A percentile compares a stretch with the other conserved stretches of the same genome.
These are phyloP conservation scores for slime mould (Dictyostelium discoideum) DNA, from an alignment of 78 protist genomes.

Conservation along the genomic window DNA sequence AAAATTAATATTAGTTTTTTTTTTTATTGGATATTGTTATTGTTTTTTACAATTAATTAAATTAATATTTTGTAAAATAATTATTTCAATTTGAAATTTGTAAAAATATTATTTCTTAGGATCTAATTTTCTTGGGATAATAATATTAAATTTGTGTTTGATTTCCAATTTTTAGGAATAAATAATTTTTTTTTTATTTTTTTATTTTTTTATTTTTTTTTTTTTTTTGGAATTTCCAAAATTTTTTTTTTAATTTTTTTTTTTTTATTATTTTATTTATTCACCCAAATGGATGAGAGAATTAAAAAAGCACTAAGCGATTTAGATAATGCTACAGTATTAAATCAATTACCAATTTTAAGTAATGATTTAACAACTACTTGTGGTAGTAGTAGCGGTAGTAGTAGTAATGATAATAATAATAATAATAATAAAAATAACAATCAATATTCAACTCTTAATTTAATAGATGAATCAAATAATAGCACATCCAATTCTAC, in stretches of 20 bases:
- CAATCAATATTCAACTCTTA: neutral
- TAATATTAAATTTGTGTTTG: too few species aligned
- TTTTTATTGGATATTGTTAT: too few species aligned
- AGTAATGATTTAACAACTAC: neutral
- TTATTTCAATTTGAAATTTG: too few species aligned
- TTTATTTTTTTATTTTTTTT: too few species aligned
- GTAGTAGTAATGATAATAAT: neutral
- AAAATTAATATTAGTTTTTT: too few species aligned
- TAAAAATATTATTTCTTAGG: too few species aligned
- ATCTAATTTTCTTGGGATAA: too few species aligned
- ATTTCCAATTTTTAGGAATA: too few species aligned
- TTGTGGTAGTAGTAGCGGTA: neutral
- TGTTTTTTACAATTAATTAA: too few species aligned
- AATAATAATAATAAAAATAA: neutral
- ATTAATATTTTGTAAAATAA: too few species aligned
- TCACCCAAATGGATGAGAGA: neutral
- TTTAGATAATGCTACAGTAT: conserved; percentile 68
- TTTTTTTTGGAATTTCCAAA: too few species aligned
- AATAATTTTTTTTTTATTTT: too few species aligned
- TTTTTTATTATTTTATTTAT: neutral
- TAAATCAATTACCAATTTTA: conserved; percentile 14
- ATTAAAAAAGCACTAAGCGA: conserved; percentile 33
- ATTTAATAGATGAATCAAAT: neutral
- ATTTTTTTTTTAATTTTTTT: neutral
- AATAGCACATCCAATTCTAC: neutral